Evolutionary conservation across 2,329 filamentous ascomycete species (phyloP), one percentile per base, ranked within the genome.

Genomic region (Epichloe uncinata): DNA sequence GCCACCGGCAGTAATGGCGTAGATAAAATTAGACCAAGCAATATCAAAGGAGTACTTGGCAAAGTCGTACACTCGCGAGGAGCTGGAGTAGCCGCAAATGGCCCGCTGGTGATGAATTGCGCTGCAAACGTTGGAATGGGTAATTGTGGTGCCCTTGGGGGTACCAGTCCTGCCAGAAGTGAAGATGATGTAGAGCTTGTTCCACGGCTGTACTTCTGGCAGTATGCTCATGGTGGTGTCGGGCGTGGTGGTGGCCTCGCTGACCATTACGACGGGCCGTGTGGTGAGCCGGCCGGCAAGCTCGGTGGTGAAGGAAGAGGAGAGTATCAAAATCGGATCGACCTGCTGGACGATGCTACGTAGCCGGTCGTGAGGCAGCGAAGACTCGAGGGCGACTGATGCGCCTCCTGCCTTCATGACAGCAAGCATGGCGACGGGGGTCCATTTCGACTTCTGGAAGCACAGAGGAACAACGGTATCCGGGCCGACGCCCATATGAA

Each of bases 101-200:
- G 51, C 46, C 8, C 53, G 50, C 45, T 52, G 60, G 42, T 54
- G 54, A 15, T 36, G 43, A 34, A 58, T 45, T 12, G 57, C 51
- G 36, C 51, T 57, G 40, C 52, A 51, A 5, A 60, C 51, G 47
- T 56, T 54, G 4, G 49, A 20, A 26, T 62, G 60, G 9, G 54
- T 56, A 18, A 58, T 50, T 2, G 57, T 48, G 2, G 56, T 55
- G 13, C 60, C 59, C 36, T 62, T 62, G 12, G 60, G 58, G 4
- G 52, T 56, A 2, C 59, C 56, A 16, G 56, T 58, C 4, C 48
- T 56, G 4, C 56, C 56, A 3, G 54, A 56, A 2, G 54, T 57
- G 35, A 59, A 60, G 13, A 58, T 33, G 3, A 58, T 34, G 37
- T 61, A 61, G 1, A 35, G 26, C 34, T 41, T 47, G 54, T 50